Evolutionary conservation across 768 basidiomycete species (phyloP).

Genomic region (Amanita pseudoporphyria): DNA sequence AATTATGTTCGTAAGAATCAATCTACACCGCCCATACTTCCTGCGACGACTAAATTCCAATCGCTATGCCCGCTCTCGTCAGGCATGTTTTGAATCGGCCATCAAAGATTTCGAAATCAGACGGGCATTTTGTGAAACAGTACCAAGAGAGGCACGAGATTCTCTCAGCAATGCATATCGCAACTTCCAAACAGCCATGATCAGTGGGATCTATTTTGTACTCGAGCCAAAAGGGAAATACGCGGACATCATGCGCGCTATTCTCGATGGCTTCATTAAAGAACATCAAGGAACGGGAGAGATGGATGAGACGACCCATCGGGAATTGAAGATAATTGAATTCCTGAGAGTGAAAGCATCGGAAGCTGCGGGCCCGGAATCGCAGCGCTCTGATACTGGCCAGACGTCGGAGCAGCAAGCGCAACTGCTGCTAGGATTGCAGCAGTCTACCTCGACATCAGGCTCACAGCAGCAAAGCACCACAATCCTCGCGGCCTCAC

Average conservation of each 20-base stretch:
- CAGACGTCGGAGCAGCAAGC: conserved; percentile 30
- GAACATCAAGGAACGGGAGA: conserved; percentile 58
- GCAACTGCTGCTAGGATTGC: conserved; percentile 41
- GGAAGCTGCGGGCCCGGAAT: conserved; percentile 33
- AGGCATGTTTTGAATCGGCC: conserved; percentile 87
- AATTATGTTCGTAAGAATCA: conserved; percentile 77
- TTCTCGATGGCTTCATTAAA: conserved; percentile 69
- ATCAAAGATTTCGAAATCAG: conserved; percentile 80
- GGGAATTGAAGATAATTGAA: conserved; percentile 80
- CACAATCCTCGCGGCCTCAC: conserved; percentile 15
- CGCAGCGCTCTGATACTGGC: conserved; percentile 17
- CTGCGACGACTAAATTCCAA: conserved; percentile 71
- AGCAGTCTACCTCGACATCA: conserved; percentile 27
- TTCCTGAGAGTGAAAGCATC: conserved; percentile 65
- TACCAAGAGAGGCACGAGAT: conserved; percentile 54
- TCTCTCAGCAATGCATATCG: conserved; percentile 76
- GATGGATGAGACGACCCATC: conserved; percentile 72
- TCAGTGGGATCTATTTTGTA: conserved; percentile 79
- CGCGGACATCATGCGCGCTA: conserved; percentile 63
- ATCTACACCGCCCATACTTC: conserved; percentile 82
- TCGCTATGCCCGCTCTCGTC: conserved; percentile 71
- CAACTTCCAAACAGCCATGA: conserved; percentile 86
- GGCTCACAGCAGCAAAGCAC: conserved; percentile 23
- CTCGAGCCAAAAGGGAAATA: conserved; percentile 67
- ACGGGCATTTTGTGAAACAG: conserved; percentile 50